Base-by-base conservation (phyloP, 2,329 filamentous ascomycete species). In the Trichophyton simii region DNA sequence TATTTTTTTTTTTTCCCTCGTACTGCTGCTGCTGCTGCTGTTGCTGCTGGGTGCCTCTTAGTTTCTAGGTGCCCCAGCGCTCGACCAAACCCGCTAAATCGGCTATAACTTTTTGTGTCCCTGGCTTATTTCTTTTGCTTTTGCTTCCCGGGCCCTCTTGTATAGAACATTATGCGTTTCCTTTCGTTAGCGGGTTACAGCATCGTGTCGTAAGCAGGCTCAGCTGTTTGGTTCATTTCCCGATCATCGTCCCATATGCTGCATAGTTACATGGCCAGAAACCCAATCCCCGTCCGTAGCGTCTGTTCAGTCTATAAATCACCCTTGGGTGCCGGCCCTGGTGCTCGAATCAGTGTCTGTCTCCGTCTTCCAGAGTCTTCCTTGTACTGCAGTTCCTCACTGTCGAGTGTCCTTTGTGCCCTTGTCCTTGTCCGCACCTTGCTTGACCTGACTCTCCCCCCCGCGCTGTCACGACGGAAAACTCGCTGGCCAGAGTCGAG, bases 161-260 rank as follows among this genome's bases (percentile, higher is more conserved):
- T 44, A 18, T 44, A 20, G 41, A n/a, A 8, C 34, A 15, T 28
- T 34, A 54, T n/a, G 28, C 50, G 22, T 25, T 54, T 44, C 41
- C 4, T 13, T 18, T 18, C 50, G 48, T 22, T 54, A 54, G 50
- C 50, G 50, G 50, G 50, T 34, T 34, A 54, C 50, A 54, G 50
- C 25, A 54, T 20, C 48, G 22, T 54, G 50, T 54, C 28, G 50
- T 54, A 54, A 54, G 50, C 50, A 28, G 50, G 22, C 50, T 31
- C 50, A 54, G 50, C 50, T 54, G 50, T 54, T 34, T 54, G 50
- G 50, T 54, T 54, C 50, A 54, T 54, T 54, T 54, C 50, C 50
- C 50, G 50, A 54, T 54, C 50, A 31, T 54, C 50, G 50, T 38
- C 50, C 50, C 18, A 25, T 28, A 25, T 52, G 22, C 22, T 54